Evolutionary conservation across 192 early-diverging fungal species (phyloP).

Genomic region (Piromyces finnis): DNA sequence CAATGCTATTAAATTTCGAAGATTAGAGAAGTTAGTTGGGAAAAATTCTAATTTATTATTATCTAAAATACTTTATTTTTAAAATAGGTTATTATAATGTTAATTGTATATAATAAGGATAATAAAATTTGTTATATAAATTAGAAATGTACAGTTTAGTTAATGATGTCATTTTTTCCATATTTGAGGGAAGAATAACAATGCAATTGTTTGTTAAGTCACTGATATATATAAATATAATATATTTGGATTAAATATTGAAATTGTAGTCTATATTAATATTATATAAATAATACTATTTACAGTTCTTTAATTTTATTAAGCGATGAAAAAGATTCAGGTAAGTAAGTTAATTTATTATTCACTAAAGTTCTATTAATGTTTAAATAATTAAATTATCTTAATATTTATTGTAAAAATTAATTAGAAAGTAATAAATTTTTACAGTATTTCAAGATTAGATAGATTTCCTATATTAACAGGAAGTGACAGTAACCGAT

Average conservation of each 20-base stretch:
- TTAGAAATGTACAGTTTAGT: no score
- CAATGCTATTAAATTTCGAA: neutral
- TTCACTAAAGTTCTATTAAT: neutral
- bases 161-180: neutral
- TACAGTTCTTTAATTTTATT: neutral
- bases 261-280: no score
- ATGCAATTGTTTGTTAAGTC: neutral
- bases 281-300: neutral
- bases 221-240: no score
- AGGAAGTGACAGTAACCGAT: neutral
- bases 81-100: no score
- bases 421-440: no score
- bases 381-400: neutral
- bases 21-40: neutral
- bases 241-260: no score
- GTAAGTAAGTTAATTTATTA: neutral
- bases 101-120: no score
- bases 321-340: neutral
- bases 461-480: neutral
- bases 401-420: no score
- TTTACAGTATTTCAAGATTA: neutral
- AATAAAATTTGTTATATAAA: no score
- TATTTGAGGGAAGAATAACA: neutral
- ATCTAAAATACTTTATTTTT: neutral
- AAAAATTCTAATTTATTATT: neutral